Conservation (phyloP, 306 rosid genomes). For the Lathyrus aphaca region DNA sequence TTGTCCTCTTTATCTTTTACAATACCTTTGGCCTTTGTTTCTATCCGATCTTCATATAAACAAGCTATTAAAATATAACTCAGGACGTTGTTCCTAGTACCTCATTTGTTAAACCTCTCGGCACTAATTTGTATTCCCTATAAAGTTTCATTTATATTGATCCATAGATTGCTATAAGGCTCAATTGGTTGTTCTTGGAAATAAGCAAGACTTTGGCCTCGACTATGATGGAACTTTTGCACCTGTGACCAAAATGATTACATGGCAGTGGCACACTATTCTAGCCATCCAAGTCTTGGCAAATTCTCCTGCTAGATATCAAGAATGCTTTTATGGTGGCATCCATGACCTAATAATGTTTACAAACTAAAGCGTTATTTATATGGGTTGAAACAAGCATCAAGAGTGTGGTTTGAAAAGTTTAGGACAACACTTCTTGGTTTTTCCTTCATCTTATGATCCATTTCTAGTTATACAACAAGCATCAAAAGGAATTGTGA, state of each 20-base stretch:
- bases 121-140: conserved; percentile 2
- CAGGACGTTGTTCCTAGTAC: not conserved
- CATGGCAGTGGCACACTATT: too few species aligned
- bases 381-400: not conserved
- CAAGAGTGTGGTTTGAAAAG: not conserved
- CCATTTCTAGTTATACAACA: not conserved
- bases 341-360: not conserved
- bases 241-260: too few species aligned
- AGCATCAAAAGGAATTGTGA: not conserved
- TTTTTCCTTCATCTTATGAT: not conserved
- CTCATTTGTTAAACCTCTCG: not conserved
- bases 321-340: not conserved
- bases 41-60: conserved; percentile 18
- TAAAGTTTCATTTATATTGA: not conserved
- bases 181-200: conserved; percentile 21
- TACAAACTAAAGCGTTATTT: conserved; percentile 4
- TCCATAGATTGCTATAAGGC: conserved; percentile 5
- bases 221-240: not conserved
- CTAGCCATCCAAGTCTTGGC: too few species aligned
- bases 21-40: conserved; percentile 4
- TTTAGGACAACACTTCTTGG: not conserved
- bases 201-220: conserved; percentile 1
- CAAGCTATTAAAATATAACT: conserved; percentile 13
- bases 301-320: too few species aligned
- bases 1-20: not conserved